Percentiles rank a stretch among this genome's conserved stretches.
Evolutionary conservation across 495 filamentous ascomycete genomes (phyloP).

Genomic region (Baudoinia panamericana): DNA sequence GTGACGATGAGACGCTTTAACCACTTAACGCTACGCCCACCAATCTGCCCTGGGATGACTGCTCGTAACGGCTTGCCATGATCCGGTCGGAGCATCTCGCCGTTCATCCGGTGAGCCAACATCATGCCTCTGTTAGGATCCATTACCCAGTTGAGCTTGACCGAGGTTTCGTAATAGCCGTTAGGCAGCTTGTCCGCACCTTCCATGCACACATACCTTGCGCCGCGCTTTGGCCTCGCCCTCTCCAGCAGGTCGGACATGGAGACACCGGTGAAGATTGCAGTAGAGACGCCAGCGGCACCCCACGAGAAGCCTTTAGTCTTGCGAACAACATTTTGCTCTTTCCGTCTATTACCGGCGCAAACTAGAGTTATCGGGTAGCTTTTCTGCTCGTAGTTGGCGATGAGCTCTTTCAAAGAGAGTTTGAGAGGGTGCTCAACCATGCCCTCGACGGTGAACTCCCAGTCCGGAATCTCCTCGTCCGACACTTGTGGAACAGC

Average conservation of each 20-base stretch:
- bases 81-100: constrained; percentile 68
- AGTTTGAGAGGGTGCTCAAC: constrained; percentile 68
- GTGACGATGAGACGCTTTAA: constrained; percentile 74
- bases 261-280: constrained; percentile 75
- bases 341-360: constrained; percentile 86
- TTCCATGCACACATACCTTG: constrained; percentile 74
- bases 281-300: constrained; percentile 75
- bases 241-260: constrained; percentile 59
- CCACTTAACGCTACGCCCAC: constrained; percentile 93
- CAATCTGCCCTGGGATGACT: constrained; percentile 87
- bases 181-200: constrained; percentile 46
- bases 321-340: constrained; percentile 85
- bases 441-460: constrained; percentile 72
- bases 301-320: constrained; percentile 97
- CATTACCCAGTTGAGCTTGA: constrained; percentile 82
- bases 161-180: constrained; percentile 77
- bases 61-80: constrained; percentile 77
- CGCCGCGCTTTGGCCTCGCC: constrained; percentile 55
- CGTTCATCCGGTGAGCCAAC: constrained; percentile 89
- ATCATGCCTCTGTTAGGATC: constrained; percentile 77
- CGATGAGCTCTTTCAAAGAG: constrained; percentile 58
- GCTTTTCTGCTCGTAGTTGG: constrained; percentile 71
- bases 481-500: constrained; percentile 68
- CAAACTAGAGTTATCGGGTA: constrained; percentile 85
- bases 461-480: constrained; percentile 63